A percentile compares a stretch with the other conserved stretches of the same genome.
Evolutionary conservation across 352 stramenopile genomes (phyloP).

Genomic region (Phytophthora syringae): DNA sequence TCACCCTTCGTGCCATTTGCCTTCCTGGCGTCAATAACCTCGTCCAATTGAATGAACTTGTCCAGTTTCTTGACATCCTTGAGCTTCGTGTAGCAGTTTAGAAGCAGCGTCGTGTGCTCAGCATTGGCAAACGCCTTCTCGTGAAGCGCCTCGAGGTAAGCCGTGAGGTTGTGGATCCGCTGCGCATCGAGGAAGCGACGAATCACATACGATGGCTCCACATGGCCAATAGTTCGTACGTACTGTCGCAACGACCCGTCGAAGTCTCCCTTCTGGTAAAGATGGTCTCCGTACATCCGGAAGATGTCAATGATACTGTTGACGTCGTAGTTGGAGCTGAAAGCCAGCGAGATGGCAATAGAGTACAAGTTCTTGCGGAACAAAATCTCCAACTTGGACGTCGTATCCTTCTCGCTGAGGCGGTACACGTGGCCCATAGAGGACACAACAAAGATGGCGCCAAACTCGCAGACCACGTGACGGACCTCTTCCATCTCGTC

Average conservation of each 20-base stretch:
- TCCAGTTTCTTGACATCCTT: constrained; percentile 94
- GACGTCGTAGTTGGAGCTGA: constrained; percentile 94
- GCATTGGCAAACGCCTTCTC: constrained; percentile 91
- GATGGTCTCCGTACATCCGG: constrained; percentile 97
- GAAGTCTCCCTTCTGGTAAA: constrained; percentile 98
- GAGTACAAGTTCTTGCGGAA: constrained; percentile 98
- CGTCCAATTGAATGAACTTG: constrained; percentile 91
- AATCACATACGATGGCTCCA: constrained; percentile 99
- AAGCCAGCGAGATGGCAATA: constrained; percentile 97
- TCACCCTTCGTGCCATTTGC: constrained; percentile 34
- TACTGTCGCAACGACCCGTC: constrained; percentile 97
- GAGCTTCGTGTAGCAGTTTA: constrained; percentile 96
- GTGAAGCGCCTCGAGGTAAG: constrained; percentile 96
- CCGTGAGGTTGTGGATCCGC: constrained; percentile 96
- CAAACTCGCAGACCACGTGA: constrained; percentile 87
- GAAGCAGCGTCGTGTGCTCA: constrained; percentile 93
- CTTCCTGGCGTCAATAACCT: constrained; percentile 65
- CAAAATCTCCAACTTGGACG: constrained; percentile 96
- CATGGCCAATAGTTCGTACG: constrained; percentile 95
- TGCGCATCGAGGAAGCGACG: constrained; percentile 97
- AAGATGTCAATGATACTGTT: constrained; percentile 97
- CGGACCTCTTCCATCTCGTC: constrained; percentile 90
- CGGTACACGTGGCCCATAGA: constrained; percentile 91
- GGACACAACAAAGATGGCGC: constrained; percentile 88
- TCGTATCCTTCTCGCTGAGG: constrained; percentile 95